Base-by-base conservation (phyloP, 345 rosid species). In the Gynandropsis gynandra region DNA sequence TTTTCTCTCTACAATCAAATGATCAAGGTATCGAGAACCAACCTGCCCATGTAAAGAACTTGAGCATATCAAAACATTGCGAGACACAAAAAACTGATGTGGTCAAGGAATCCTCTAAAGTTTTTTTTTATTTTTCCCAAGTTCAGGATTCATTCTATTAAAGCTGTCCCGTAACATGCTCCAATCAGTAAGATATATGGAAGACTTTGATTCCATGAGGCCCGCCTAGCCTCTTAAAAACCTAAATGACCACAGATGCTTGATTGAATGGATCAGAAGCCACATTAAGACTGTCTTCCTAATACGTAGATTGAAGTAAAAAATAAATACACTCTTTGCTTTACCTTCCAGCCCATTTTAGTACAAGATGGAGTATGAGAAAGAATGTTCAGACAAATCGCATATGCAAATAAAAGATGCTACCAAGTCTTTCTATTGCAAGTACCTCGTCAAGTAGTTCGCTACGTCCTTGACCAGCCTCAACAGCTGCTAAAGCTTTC, bases 21-120 rank as follows among this genome's bases (percentile, higher is more conserved):
- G 97, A 76, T 88, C 99, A 65, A 93, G 97, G 71, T 93, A 93
- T 58, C 83, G 87, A 54, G 99, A 81, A 71, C 97, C 99, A 61
- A 93, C 97, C 99, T 93, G 70, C 16, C 42, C 52, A 77, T 34
- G 33, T 17, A 65, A 56, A 15, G 42, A 69, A 64, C 21, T 49
- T 42, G 36, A 21, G 42, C 24, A 33, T 66, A 44, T 11, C 39
- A 10, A 18, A 10, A 19, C 14, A 49, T n/a, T 20, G 27, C 40
- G 19, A 48, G 18, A 14, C 35, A 58, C 34, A 46, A 44, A 8
- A 51, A 13, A 24, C 50, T 47, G 12, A 17, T n/a, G 32, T 33
- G 59, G 16, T 41, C 46, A 10, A 39, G 13, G 21, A 54, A 16
- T 40, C 15, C 42, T 11, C 2, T 24, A 24, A 24, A 5, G 29